A percentile compares a stretch with the other conserved stretches of the same genome.
phyloP scores from a whole-genome alignment of 148 eudicot species.

The Dianthus caryophyllus region DNA sequence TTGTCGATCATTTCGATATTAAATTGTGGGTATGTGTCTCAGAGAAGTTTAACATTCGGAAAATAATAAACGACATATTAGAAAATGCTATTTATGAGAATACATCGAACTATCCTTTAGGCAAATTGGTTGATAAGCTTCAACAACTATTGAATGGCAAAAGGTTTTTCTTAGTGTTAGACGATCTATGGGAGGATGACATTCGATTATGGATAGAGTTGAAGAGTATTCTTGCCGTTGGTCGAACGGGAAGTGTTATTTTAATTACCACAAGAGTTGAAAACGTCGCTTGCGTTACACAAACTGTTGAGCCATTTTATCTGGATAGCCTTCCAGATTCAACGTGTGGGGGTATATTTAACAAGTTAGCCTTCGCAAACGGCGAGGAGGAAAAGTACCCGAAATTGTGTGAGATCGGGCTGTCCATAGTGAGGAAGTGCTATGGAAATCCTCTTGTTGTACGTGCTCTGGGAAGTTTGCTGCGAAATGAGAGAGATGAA shows the following conservation, averaged over 20 bases:
- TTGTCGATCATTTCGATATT: too few relatives aligned
- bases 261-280: constrained; percentile 24
- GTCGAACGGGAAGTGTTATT: constrained; percentile 16
- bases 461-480: constrained; percentile 22
- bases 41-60: too few relatives aligned
- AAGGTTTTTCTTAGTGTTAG: too few relatives aligned
- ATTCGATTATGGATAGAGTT: too few relatives aligned
- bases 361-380: not conserved
- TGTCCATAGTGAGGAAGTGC: too few relatives aligned
- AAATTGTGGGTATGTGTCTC: too few relatives aligned
- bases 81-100: not conserved
- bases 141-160: too few relatives aligned
- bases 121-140: too few relatives aligned
- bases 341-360: not conserved
- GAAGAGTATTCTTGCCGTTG: constrained; percentile 6
- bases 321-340: not conserved
- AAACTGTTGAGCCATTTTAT: not conserved
- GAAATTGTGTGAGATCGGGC: not conserved
- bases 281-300: too few relatives aligned
- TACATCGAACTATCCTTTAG: too few relatives aligned
- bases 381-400: not conserved
- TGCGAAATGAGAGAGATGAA: constrained; percentile 15
- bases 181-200: too few relatives aligned
- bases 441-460: constrained; percentile 38
- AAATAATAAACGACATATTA: too few relatives aligned